Evolutionary conservation across 225 moss, liverwort and hornwort species (phyloP), one percentile per base, ranked within the genome.

Genomic region (Bryoerythrophyllum caledonicum): DNA sequence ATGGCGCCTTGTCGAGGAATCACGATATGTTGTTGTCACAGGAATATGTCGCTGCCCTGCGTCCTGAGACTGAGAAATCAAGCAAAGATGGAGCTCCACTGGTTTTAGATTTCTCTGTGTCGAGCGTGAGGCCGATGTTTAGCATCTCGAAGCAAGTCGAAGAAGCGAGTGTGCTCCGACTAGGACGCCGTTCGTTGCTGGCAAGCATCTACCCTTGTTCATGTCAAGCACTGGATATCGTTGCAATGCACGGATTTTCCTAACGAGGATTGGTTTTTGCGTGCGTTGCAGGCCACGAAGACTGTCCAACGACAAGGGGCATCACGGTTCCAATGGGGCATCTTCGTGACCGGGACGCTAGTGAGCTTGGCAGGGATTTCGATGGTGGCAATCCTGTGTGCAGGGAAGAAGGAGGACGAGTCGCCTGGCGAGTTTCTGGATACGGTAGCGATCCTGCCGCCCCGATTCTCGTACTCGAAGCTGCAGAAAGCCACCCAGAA

Each of bases 401-500:
- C 88, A 28, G 88, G 88, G 58, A 85, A 81, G 58, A 86, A 83
- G 58, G 85, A 81, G 23, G 74, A 79, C 57, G 85, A 81, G 8
- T 82, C 82, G 4, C 88, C 88, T 0, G 53, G 73, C 4, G 88
- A 83, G 30, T 88, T 88, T 62, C 62, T 88, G 16, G 85, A 88
- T 32, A 83, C 88, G 3, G 83, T 88, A 21, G 67, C 85, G 0
- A 88, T 85, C 12, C 79, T 88, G 52, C 88, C 88, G 26, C 88
- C 88, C 19, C 85, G 88, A 7, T 88, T 83, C 67, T 64, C 88
- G 25, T 88, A 86, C 44, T 80, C 85, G 25, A 88, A 86, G 78
- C 72, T 90, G 24, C 87, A 90, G 78, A 82, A 76, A 28, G 90
- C 95, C 60, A 96, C 95, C 2, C 86, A 86, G 73, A 86, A 78